Evolutionary conservation across 2,329 filamentous ascomycete genomes (phyloP), one percentile per base, ranked within the genome.

Genomic region (Penicillium brevicompactum): DNA sequence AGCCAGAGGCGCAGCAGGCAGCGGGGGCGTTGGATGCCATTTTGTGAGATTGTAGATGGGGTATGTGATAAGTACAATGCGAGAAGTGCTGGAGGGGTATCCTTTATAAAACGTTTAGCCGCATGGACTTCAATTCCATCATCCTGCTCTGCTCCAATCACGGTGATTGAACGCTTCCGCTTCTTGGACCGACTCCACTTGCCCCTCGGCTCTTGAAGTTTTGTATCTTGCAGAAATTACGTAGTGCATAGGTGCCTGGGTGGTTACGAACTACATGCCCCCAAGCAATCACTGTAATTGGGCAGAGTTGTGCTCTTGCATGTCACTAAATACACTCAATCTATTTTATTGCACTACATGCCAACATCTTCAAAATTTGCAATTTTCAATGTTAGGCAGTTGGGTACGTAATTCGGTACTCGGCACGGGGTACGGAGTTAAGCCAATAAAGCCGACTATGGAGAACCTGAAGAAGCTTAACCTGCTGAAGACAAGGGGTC

Each of bases 1-100:
- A 74, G 60, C 79, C 79, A 52, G 73, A 60, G 58, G 75, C 68
- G 62, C 80, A 82, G 73, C 79, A 82, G 46, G 72, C 63, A 54
- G 68, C 73, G 43, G 79, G 76, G n/a, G 79, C 74, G 62, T 82
- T 74, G 41, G 81, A 83, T 21, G 81, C 74, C 81, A 84, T 84
- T 58, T 49, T 70, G 46, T 31, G 46, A 22, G 38, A 37, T 37
- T 37, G 34, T 37, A 11, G 13, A 34, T 14, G 5, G 24, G 24
- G 24, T 27, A 27, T 27, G 24, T 27, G 24, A 27, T 34, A 11
- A 34, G 34, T n/a, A 37, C 13, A 37, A n/a, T 6, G 34, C 4
- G 14, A n/a, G 11, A 40, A n/a, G 27, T 16, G 46, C 45, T 22
- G 47, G 42, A 50, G 32, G 24, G 44, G 38, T 32, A 21, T 43